Conservation (phyloP, 2,329 filamentous ascomycete genomes). For the Fonsecaea pedrosoi region DNA sequence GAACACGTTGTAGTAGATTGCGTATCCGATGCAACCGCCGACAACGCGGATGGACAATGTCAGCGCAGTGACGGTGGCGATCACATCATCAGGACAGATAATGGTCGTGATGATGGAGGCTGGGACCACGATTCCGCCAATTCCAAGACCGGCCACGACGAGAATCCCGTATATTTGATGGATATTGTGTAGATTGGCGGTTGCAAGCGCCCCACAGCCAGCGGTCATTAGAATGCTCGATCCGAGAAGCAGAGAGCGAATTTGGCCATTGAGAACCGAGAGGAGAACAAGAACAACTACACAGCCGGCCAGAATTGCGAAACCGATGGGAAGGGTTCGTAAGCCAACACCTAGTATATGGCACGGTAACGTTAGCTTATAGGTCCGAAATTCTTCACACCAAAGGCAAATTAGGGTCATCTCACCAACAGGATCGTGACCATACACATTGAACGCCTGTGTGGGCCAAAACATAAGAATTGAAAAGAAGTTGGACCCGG, state of each 20-base stretch:
- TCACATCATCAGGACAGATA: slow-evolving; percentile 71
- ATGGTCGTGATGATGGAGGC: slow-evolving; percentile 72
- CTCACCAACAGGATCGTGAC: slow-evolving; percentile 65
- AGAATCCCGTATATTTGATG: slow-evolving; percentile 63
- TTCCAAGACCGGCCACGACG: slow-evolving; percentile 67
- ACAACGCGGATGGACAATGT: slow-evolving; percentile 72
- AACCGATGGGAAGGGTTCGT: slow-evolving; percentile 68
- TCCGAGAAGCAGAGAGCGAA: slow-evolving; percentile 65
- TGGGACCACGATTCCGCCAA: slow-evolving; percentile 72
- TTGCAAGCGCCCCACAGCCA: slow-evolving; percentile 58
- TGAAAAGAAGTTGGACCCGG: slow-evolving; percentile 65
- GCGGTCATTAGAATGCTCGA: slow-evolving; percentile 70
- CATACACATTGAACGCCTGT: slow-evolving; percentile 69
- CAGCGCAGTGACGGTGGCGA: slow-evolving; percentile 71
- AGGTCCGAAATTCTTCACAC: too few species aligned
- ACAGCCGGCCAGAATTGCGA: slow-evolving; percentile 67
- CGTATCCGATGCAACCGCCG: slow-evolving; percentile 69
- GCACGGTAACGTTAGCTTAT: too few species aligned
- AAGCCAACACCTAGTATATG: slow-evolving; percentile 56
- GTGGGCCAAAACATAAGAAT: slow-evolving; percentile 67
- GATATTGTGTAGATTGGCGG: slow-evolving; percentile 61
- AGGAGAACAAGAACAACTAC: slow-evolving; percentile 65
- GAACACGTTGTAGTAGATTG: slow-evolving; percentile 61
- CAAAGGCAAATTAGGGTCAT: too few species aligned
- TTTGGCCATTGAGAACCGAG: slow-evolving; percentile 62